phyloP scores from a whole-genome alignment of 75 land plant genomes.

The Selaginella moellendorffii region DNA sequence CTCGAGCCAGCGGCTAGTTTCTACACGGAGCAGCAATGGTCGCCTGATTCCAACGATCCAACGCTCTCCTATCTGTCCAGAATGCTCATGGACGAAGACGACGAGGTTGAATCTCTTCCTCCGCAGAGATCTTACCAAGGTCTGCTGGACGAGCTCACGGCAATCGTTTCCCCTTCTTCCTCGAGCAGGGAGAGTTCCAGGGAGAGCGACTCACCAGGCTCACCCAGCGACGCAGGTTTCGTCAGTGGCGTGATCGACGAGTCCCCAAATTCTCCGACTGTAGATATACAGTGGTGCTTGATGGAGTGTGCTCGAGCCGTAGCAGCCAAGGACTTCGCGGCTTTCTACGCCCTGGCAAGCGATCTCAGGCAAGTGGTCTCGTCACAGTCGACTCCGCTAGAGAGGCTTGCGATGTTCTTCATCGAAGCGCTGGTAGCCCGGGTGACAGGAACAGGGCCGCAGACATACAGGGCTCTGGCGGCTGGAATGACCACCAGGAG shows the following conservation, averaged over 20 bases:
- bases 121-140: not conserved
- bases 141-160: not conserved
- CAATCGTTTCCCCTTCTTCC: not conserved
- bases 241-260: no score
- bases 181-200: no score
- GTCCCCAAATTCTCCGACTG: no score
- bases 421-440: constrained; percentile 33
- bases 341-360: not conserved
- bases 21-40: not conserved
- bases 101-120: not conserved
- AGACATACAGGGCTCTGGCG: constrained; percentile 26
- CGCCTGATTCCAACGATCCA: not conserved
- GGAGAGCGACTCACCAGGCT: no score
- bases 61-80: not conserved
- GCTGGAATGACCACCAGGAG: constrained; percentile 14
- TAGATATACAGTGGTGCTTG: constrained; percentile 37
- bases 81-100: not conserved
- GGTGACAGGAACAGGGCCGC: constrained; percentile 51
- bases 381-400: not conserved
- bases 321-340: constrained; percentile 32
- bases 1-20: not conserved
- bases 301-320: constrained; percentile 52
- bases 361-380: not conserved
- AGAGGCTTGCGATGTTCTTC: not conserved
- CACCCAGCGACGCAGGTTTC: no score